Conservation (phyloP, 352 stramenopile species). For the Phytophthora aleatoria region DNA sequence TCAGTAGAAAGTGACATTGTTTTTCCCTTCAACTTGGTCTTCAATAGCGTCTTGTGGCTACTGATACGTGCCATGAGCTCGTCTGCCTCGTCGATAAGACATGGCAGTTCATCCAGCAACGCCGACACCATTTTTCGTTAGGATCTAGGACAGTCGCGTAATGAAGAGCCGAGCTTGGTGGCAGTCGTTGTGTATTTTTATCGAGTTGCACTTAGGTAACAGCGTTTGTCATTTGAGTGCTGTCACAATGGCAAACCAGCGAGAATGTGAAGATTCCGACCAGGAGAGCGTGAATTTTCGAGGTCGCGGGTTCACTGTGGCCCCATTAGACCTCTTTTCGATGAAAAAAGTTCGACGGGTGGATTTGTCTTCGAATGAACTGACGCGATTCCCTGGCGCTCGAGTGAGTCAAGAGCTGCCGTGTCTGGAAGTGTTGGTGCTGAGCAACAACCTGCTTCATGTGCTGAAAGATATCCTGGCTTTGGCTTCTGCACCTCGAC, state of each 20-base stretch:
- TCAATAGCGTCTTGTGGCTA: slow-evolving; percentile 43
- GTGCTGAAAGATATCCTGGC: slow-evolving; percentile 69
- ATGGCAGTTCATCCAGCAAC: slow-evolving; percentile 67
- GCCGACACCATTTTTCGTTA: slow-evolving; percentile 48
- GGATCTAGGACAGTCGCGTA: not conserved
- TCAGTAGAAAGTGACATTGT: not conserved
- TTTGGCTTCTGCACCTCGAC: slow-evolving; percentile 43
- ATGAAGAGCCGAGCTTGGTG: not conserved
- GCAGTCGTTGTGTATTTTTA: slow-evolving; percentile 32
- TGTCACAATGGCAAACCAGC: slow-evolving; percentile 19
- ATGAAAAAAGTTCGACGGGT: slow-evolving; percentile 56
- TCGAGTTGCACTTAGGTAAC: not conserved
- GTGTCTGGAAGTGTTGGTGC: slow-evolving; percentile 52
- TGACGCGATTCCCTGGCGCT: slow-evolving; percentile 62
- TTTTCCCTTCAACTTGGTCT: not conserved
- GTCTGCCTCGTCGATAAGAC: slow-evolving; percentile 61
- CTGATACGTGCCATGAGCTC: slow-evolving; percentile 58
- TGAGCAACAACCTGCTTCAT: slow-evolving; percentile 63
- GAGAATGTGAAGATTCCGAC: slow-evolving; percentile 19
- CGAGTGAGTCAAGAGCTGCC: slow-evolving; percentile 47
- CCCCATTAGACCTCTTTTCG: slow-evolving; percentile 56
- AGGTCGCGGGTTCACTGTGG: slow-evolving; percentile 33
- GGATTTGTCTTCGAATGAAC: slow-evolving; percentile 64
- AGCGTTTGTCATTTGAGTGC: too few relatives aligned
- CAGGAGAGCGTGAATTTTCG: slow-evolving; percentile 47